These are phyloP conservation scores for Sporothrix globosa DNA, from an alignment of 2,329 filamentous ascomycete species.

Conservation along the genomic window DNA sequence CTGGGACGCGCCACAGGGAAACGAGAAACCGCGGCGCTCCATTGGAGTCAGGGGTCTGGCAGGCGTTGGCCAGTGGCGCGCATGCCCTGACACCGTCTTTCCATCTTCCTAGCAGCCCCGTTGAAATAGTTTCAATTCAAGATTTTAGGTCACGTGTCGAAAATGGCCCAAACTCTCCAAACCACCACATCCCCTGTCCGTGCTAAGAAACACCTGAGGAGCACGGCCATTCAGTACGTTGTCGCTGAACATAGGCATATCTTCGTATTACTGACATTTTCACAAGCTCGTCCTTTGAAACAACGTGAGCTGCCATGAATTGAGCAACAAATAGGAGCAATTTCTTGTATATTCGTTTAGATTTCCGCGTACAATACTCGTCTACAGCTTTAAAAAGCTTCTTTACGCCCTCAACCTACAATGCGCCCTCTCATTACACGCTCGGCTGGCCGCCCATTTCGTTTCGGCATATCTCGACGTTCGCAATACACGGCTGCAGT, in stretches of 20 bases:
- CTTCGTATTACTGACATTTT: background rate
- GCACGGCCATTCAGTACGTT: background rate
- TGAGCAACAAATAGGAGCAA: background rate
- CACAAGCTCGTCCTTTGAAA: no score
- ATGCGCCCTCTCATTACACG: background rate
- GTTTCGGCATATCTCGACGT: background rate
- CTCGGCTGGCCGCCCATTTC: background rate
- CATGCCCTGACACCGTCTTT: slow-evolving; percentile 6
- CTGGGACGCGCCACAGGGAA: slow-evolving; percentile 12
- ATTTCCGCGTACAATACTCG: background rate
- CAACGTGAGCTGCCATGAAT: background rate
- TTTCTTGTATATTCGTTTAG: no score
- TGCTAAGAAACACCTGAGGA: no score
- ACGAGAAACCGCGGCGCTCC: slow-evolving; percentile 3
- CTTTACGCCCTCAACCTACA: no score
- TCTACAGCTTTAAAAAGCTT: background rate
- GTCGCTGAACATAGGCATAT: background rate
- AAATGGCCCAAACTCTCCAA: no score
- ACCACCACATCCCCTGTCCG: no score
- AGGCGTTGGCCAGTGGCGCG: background rate
- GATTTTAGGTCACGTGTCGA: no score
- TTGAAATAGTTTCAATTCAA: no score
- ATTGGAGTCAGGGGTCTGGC: slow-evolving; percentile 10
- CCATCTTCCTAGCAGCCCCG: background rate
- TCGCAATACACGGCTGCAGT: background rate